Evolutionary conservation across 2,329 filamentous ascomycete species (phyloP), one percentile per base, ranked within the genome.

Genomic region (Epichloe elymi): DNA sequence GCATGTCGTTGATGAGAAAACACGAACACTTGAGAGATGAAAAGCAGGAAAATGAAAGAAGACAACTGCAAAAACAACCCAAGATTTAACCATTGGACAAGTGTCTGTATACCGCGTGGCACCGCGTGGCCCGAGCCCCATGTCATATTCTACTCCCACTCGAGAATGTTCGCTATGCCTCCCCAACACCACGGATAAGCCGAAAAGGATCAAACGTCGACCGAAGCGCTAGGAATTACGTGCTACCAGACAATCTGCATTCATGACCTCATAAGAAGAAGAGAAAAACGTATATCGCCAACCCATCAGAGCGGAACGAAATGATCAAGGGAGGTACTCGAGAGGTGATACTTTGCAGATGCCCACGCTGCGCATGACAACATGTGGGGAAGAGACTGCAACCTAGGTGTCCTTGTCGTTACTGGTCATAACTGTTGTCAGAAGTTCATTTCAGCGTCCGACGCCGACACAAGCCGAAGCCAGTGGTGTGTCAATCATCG

Each of bases 401-500:
- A 48, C 17, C 37, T 30, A n/a, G n/a, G n/a, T n/a, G 46, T 50
- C 35, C 38, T 46, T 26, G 50, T 51, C 51, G 45, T 51, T 51
- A 45, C 40, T 49, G 36, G 40, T 56, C 55, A 49, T 55, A 49
- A 54, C 51, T 48, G 41, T 50, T 51, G 50, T 48, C 30, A 47
- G 17, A 15, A 19, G 38, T 17, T 45, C 33, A 26, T 38, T 52
- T 48, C 47, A 44, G 44, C 40, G 17, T 36, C 44, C 48, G 45
- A 43, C 42, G 46, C 41, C 51, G 17, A 33, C 38, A 45, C 23
- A 39, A 30, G 23, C 7, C 45, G n/a, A 33, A 17, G 30, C 12
- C 12, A 37, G 33, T 44, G 11, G 26, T 30, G 7, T 30, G 17
- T 17, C 17, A 35, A 41, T 80, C 70, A 89, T 70, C 83, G 83